Evolutionary conservation across 768 basidiomycete species (phyloP).

Genomic region (Podaxis sp.): DNA sequence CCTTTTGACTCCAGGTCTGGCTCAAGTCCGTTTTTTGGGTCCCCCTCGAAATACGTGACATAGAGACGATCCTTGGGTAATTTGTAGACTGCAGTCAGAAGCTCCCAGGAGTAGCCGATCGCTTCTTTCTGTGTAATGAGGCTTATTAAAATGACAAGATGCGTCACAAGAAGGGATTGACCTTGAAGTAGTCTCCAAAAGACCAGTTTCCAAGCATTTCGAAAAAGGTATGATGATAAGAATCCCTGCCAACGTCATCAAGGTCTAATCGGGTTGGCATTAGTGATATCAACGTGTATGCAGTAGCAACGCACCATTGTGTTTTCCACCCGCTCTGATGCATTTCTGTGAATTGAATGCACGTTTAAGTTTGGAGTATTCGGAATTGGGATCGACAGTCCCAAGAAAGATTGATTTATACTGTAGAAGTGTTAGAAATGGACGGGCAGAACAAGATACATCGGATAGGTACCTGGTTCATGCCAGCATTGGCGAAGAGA

Average conservation of each 20-base stretch:
- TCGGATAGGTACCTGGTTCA: constrained; percentile 68
- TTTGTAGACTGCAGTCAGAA: constrained; percentile 84
- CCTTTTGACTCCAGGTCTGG: constrained; percentile 87
- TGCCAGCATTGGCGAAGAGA: constrained; percentile 97
- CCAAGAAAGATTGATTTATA: constrained; percentile 98
- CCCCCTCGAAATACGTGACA: constrained; percentile 97
- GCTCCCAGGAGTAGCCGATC: constrained; percentile 89
- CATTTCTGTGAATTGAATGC: constrained; percentile 98
- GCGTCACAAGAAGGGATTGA: constrained; percentile 20
- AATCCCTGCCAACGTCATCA: constrained; percentile 98
- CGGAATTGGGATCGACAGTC: constrained; percentile 92
- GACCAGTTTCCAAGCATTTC: constrained; percentile 99
- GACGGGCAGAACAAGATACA: not conserved
- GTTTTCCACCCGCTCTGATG: constrained; percentile 97
- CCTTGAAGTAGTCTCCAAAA: constrained; percentile 99
- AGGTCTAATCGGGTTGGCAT: constrained; percentile 54
- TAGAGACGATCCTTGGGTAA: constrained; percentile 90
- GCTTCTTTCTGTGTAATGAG: constrained; percentile 73
- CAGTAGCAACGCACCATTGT: constrained; percentile 63
- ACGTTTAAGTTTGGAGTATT: constrained; percentile 84
- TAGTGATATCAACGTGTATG: not conserved
- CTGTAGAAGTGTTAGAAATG: constrained; percentile 34
- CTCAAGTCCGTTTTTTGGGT: constrained; percentile 76
- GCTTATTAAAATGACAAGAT: constrained; percentile 9
- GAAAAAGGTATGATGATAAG: constrained; percentile 97